Percentiles rank a stretch among this genome's conserved stretches.
phyloP scores from a whole-genome alignment of 2,329 filamentous ascomycete species.

The Anthostomella pinea region DNA sequence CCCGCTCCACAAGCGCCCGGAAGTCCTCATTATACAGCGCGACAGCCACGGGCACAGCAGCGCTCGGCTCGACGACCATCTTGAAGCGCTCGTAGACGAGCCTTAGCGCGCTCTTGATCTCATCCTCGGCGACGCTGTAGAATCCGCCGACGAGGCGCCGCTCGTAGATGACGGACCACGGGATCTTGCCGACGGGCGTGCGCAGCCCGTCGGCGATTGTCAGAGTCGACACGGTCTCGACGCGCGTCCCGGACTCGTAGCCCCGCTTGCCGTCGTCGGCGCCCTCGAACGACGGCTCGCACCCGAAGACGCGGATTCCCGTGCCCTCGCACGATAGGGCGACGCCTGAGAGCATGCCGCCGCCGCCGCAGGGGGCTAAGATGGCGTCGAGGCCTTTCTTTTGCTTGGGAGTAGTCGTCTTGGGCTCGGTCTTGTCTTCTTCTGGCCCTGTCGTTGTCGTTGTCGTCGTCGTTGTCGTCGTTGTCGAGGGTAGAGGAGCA shows the following conservation, averaged over 20 bases:
- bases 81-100: conserved; percentile 86
- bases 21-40: conserved; percentile 86
- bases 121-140: conserved; percentile 72
- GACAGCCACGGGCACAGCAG: conserved; percentile 79
- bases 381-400: conserved; percentile 60
- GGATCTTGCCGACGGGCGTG: conserved; percentile 73
- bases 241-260: conserved; percentile 59
- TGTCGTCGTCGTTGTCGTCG: too few species aligned
- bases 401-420: conserved; percentile 5
- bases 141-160: conserved; percentile 66
- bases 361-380: conserved; percentile 82
- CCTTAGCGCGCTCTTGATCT: conserved; percentile 74
- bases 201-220: conserved; percentile 88
- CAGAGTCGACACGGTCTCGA: conserved; percentile 67
- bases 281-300: conserved; percentile 79
- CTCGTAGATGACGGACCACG: conserved; percentile 76
- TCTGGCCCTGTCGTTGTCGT: too few species aligned
- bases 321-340: conserved; percentile 74
- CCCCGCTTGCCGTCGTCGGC: conserved; percentile 80
- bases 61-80: conserved; percentile 84
- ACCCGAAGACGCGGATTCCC: conserved; percentile 75
- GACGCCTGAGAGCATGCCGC: conserved; percentile 81
- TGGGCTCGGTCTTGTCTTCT: conserved; percentile 7
- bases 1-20: conserved; percentile 62
- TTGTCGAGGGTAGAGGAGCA: too few species aligned